Evolutionary conservation across 2,329 filamentous ascomycete genomes (phyloP), one percentile per base, ranked within the genome.

Genomic region (Calonectria henricotiae): DNA sequence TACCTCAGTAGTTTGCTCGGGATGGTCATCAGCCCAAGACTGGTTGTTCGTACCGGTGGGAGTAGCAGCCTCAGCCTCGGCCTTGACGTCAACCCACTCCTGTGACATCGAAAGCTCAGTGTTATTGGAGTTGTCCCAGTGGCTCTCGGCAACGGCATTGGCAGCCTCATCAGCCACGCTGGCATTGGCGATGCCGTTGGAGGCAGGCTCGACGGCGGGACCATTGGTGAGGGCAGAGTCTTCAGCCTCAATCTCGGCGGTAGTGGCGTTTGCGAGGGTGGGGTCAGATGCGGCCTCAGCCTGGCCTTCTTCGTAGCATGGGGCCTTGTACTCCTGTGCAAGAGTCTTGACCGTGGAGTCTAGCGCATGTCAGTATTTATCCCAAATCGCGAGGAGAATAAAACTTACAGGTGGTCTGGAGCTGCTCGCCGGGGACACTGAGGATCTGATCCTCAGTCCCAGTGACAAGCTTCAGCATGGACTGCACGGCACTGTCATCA

Each of bases 21-120:
- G 89, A 76, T 93, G 89, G 71, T 96, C 93, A 77, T 97, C 94
- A 30, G 94, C 94, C 94, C 94, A 97, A 77, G 91, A 94, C 79
- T 92, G 90, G 35, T 86, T 86, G 77, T 87, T 87, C 65, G 83
- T 79, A 44, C 84, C 82, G 7, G 89, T 90, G 55, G 90, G 89
- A n/a, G 89, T 90, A 30, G 90, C 89, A 55, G 87, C 90, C 71
- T 96, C 93, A 5, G 92, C 92, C 86, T 97, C 94, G 62, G 89
- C 84, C 80, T 94, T 90, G 5, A 87, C 83, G 65, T 86, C 83
- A 70, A 97, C 92, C 89, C 94, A 96, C 74, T 95, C 93, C 80
- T 89, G 88, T 2, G 88, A 89, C 65, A 82, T 78, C 37, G 83
- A 82, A 68, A 83, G 74, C 54, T 82, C 82, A 73, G 85, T 76